Evolutionary conservation across 345 rosid genomes (phyloP).

Genomic region (Linum tenue): DNA sequence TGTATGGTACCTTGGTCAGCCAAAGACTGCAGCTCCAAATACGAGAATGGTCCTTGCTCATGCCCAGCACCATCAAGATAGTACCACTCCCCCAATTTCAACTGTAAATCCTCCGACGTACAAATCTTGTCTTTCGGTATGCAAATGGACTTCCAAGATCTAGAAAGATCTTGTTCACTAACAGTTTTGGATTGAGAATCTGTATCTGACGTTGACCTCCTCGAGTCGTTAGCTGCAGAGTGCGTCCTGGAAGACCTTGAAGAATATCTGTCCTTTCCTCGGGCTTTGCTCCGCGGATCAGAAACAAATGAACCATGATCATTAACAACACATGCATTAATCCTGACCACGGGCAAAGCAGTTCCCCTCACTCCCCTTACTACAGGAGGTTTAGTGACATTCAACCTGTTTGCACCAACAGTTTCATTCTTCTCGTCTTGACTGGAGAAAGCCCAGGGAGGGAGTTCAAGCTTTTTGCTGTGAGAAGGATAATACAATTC

Average conservation of each 20-base stretch:
- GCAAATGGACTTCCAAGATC: conserved; percentile 41
- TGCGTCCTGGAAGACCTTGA: conserved; percentile 58
- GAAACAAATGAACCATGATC: conserved; percentile 79
- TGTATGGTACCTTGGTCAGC: conserved; percentile 60
- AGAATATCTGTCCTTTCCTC: conserved; percentile 60
- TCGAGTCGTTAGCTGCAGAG: conserved; percentile 51
- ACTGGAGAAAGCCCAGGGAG: conserved; percentile 77
- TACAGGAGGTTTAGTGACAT: conserved; percentile 39
- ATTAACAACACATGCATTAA: conserved; percentile 93
- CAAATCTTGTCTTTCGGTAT: conserved; percentile 60
- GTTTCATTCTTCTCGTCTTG: conserved; percentile 63
- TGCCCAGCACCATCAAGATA: conserved; percentile 89
- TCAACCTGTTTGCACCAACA: conserved; percentile 23
- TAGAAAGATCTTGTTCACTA: conserved; percentile 36
- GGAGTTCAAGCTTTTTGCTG: conserved; percentile 83
- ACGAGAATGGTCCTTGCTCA: conserved; percentile 75
- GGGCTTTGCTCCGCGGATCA: conserved; percentile 56
- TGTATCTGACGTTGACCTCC: conserved; percentile 48
- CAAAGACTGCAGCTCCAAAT: conserved; percentile 63
- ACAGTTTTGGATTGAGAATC: conserved; percentile 40
- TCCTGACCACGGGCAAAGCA: conserved; percentile 70
- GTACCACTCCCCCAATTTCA: conserved; percentile 96
- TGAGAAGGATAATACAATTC: conserved; percentile 68
- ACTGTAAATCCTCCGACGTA: conserved; percentile 57
- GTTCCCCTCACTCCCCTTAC: conserved; percentile 69